Conservation (phyloP, 257 asterid genomes). For the Ajuga chamaepitys region DNA sequence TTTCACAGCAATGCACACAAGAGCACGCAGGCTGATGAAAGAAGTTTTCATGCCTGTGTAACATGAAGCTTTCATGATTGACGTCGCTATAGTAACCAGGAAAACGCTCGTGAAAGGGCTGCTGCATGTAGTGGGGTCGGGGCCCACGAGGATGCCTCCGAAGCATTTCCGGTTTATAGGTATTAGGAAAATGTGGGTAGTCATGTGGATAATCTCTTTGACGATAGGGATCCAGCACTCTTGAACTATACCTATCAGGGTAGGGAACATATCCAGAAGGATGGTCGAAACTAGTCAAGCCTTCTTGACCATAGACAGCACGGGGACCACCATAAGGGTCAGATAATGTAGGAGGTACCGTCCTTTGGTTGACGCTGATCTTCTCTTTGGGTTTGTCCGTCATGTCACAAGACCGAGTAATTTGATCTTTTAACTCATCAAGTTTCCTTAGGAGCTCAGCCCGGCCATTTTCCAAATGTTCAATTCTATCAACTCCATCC, state of each 20-base stretch:
- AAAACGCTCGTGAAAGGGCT: slow-evolving; percentile 35
- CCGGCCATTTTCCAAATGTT: slow-evolving; percentile 58
- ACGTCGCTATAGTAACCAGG: slow-evolving; percentile 42
- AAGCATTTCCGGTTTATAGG: slow-evolving; percentile 40
- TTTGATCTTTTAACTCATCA: slow-evolving; percentile 68
- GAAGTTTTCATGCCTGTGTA: slow-evolving; percentile 60
- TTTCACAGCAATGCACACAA: slow-evolving; percentile 58
- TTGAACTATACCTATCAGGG: slow-evolving; percentile 31
- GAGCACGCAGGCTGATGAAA: slow-evolving; percentile 82
- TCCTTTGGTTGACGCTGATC: slow-evolving; percentile 23
- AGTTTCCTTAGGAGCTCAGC: slow-evolving; percentile 77
- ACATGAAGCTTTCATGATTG: slow-evolving; percentile 40
- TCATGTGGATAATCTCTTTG: slow-evolving; percentile 37
- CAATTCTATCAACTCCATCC: slow-evolving; percentile 46
- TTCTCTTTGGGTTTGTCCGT: slow-evolving; percentile 47
- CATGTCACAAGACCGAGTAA: slow-evolving; percentile 56
- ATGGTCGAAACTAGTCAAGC: slow-evolving; percentile 21
- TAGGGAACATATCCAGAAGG: slow-evolving; percentile 33
- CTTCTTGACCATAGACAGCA: slow-evolving; percentile 33
- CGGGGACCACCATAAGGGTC: slow-evolving; percentile 43
- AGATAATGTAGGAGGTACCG: slow-evolving; percentile 28
- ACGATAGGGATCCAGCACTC: slow-evolving; percentile 39
- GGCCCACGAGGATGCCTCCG: slow-evolving; percentile 37
- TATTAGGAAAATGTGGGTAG: slow-evolving; percentile 29
- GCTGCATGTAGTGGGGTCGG: slow-evolving; percentile 38